These are phyloP conservation scores for Handroanthus guayacan DNA, from an alignment of 257 asterid genomes.

Conservation along the genomic window DNA sequence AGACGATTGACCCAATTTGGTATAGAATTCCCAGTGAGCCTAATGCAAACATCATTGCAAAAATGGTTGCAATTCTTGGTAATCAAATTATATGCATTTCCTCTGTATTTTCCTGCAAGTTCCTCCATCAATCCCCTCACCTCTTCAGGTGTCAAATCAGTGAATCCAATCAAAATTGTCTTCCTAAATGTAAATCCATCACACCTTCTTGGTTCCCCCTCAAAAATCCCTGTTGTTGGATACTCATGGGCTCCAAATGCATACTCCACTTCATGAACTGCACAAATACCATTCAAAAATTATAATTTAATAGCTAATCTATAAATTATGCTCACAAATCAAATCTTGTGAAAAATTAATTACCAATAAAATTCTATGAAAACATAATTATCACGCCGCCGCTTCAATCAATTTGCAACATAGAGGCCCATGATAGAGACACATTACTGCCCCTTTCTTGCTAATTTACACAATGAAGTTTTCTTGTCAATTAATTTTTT, in stretches of 20 bases:
- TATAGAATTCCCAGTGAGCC: slow-evolving; percentile 61
- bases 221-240: slow-evolving; percentile 66
- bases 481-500: too few species aligned
- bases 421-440: too few species aligned
- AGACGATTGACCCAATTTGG: slow-evolving; percentile 80
- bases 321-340: too few species aligned
- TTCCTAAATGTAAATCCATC: slow-evolving; percentile 66
- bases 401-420: too few species aligned
- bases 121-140: slow-evolving; percentile 55
- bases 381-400: too few species aligned
- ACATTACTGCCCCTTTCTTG: too few species aligned
- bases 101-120: slow-evolving; percentile 58
- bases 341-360: too few species aligned
- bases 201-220: slow-evolving; percentile 63
- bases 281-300: background rate
- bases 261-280: slow-evolving; percentile 70
- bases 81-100: slow-evolving; percentile 63
- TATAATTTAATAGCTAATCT: too few species aligned
- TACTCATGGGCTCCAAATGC: slow-evolving; percentile 73
- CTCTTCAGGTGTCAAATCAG: slow-evolving; percentile 46
- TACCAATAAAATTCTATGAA: too few species aligned
- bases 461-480: too few species aligned
- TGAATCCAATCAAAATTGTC: slow-evolving; percentile 64
- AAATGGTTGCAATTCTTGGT: slow-evolving; percentile 77
- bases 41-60: slow-evolving; percentile 65